phyloP scores from a whole-genome alignment of 2,329 filamentous ascomycete species.

The Aspergillus bombycis region DNA sequence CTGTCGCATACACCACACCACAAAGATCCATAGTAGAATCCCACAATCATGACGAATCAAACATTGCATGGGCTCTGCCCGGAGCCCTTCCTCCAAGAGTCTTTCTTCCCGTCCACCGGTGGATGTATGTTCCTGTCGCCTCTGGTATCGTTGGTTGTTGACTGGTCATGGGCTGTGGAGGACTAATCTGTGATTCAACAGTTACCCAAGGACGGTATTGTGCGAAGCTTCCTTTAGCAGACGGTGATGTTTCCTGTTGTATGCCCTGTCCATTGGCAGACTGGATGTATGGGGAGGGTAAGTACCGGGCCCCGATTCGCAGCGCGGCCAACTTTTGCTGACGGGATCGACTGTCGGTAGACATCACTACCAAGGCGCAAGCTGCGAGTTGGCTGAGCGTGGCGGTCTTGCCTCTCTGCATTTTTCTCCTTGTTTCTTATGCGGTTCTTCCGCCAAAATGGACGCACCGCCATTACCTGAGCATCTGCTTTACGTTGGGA shows the following conservation, averaged over 20 bases:
- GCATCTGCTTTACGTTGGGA: conserved; percentile 78
- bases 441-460: conserved; percentile 79
- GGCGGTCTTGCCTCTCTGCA: conserved; percentile 68
- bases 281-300: conserved; percentile 68
- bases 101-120: conserved; percentile 60
- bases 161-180: conserved; percentile 5
- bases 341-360: conserved; percentile 27
- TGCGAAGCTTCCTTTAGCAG: conserved; percentile 47
- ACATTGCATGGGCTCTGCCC: conserved; percentile 59
- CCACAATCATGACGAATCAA: conserved; percentile 26
- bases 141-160: conserved; percentile 9
- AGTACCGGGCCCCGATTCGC: conserved; percentile 6
- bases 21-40: conserved; percentile 5
- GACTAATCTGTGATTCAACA: conserved; percentile 34
- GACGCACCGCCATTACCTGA: conserved; percentile 90
- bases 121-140: conserved; percentile 64
- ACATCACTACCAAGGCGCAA: conserved; percentile 60
- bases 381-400: conserved; percentile 85
- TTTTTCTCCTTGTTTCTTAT: conserved; percentile 81
- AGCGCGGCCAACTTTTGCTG: background rate
- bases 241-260: conserved; percentile 69
- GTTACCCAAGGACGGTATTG: conserved; percentile 66
- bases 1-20: conserved; percentile 14
- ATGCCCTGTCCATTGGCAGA: conserved; percentile 86
- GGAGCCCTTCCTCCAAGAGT: conserved; percentile 69